Base-by-base conservation (phyloP, 768 basidiomycete species). In the Boletus speciosus region DNA sequence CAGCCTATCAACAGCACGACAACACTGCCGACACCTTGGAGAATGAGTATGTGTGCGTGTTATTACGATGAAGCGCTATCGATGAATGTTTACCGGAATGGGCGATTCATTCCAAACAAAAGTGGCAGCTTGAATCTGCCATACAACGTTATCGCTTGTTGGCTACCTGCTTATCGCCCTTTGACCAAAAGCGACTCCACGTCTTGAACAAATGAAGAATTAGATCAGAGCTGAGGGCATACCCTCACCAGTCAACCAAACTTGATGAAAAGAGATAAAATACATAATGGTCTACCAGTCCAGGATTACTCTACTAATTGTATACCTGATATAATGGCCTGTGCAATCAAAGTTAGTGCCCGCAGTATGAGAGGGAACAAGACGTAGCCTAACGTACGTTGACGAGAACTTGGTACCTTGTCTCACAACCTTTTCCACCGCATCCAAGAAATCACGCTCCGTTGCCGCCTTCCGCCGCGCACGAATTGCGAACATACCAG, bases 401-500 rank as follows among this genome's bases (percentile, higher is more conserved):
- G 86, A 89, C 3, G 94, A 97, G 76, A 98, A 99, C 75, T 98
- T 98, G 64, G 90, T 93, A 27, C 95, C 95, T 74, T 98, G 94
- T 64, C 93, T 81, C 38, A 98, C 93, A 54, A 99, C 97, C 75
- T 98, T 98, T 78, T 99, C 97, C 3, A 99, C 96, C 11, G 94
- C 90, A 60, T 97, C 94, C 68, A 99, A 75, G 76, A 98, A 99
- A 73, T 99, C 97, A 51, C 93, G 87, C 69, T 99, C 97, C 6
- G 93, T 93, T 1, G 95, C 94, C 1, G 98, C 93, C 72, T 98
- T 98, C 72, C 97, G 80, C 62, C 97, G 80, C 42, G 93, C 90
- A 55, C 97, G 89, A 66, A 99, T 99, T 2, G 97, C 96, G 73
- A 96, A 99, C 97, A 99, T 98, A n/a, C 97, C 97, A 45, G 97